A percentile compares a stretch with the other conserved stretches of the same genome.
phyloP scores from a whole-genome alignment of 2,329 filamentous ascomycete genomes.

The Ceratocystis smalleyi region DNA sequence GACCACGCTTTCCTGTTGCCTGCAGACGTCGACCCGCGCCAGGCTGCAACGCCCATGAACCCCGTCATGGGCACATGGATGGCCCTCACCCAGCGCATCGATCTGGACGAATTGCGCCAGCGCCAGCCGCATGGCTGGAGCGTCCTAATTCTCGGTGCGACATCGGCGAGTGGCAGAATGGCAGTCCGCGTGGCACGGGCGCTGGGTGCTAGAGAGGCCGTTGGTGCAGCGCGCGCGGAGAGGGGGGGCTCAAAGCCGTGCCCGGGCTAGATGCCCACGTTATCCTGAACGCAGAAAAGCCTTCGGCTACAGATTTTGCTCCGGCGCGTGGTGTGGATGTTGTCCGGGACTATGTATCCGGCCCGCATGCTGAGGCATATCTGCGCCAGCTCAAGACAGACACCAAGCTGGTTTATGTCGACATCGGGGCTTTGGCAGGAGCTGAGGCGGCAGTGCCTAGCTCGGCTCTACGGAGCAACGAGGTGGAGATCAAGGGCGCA shows the following conservation, averaged over 20 bases:
- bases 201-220: constrained; percentile 34
- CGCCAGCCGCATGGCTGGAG: constrained; percentile 26
- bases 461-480: constrained; percentile 31
- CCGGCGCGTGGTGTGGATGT: constrained; percentile 33
- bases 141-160: constrained; percentile 37
- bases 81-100: constrained; percentile 34
- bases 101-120: neutral
- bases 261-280: constrained; percentile 21
- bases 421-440: constrained; percentile 33
- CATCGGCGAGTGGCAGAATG: constrained; percentile 35
- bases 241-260: neutral
- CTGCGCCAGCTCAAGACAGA: constrained; percentile 28
- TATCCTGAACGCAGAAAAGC: neutral
- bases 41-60: constrained; percentile 39
- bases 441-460: constrained; percentile 28
- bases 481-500: constrained; percentile 33
- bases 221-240: constrained; percentile 35
- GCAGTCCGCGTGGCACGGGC: constrained; percentile 33
- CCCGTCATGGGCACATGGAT: constrained; percentile 43
- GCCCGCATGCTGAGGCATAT: constrained; percentile 28
- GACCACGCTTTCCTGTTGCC: constrained; percentile 29
- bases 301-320: neutral
- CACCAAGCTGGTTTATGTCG: constrained; percentile 36
- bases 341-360: constrained; percentile 43
- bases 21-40: constrained; percentile 30